Conservation (phyloP, 1,284 basidiomycete species). For the Marasmius oreades region DNA sequence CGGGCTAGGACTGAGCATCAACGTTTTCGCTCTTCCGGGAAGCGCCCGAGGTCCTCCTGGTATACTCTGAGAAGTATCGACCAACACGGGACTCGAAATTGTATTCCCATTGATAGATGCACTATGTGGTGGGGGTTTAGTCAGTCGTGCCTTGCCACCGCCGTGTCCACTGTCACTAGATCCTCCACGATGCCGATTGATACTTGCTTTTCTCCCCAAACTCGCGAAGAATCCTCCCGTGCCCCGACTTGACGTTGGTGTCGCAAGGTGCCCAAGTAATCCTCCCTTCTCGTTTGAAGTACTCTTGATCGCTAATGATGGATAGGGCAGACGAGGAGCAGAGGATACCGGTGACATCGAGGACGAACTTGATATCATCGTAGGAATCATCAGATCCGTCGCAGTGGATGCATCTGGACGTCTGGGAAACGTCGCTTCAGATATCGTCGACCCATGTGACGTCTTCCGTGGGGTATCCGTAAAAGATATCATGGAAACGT, state of each 20-base stretch:
- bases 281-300: conserved; percentile 1
- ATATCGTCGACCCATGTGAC: conserved; percentile 50
- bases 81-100: conserved; percentile 33
- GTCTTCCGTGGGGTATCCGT: conserved; percentile 27
- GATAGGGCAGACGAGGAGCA: conserved; percentile 58
- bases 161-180: conserved; percentile 4
- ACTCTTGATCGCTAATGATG: conserved; percentile 33
- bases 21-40: conserved; percentile 61
- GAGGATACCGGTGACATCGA: conserved; percentile 40
- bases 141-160: conserved; percentile 20
- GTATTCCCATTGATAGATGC: conserved; percentile 22
- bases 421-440: conserved; percentile 74
- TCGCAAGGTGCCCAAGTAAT: conserved; percentile 23
- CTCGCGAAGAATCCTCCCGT: conserved; percentile 69
- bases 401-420: conserved; percentile 73
- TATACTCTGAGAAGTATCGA: conserved; percentile 44
- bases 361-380: conserved; percentile 40
- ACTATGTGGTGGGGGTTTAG: conserved; percentile 36
- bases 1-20: conserved; percentile 26
- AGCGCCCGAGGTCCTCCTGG: conserved; percentile 76
- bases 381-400: conserved; percentile 61
- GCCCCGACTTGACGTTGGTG: conserved; percentile 34
- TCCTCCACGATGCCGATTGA: conserved; percentile 36
- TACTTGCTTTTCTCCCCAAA: conserved; percentile 67
- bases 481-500: background rate